Evolutionary conservation across 768 basidiomycete genomes (phyloP).

Genomic region (Mycena leptocephala): DNA sequence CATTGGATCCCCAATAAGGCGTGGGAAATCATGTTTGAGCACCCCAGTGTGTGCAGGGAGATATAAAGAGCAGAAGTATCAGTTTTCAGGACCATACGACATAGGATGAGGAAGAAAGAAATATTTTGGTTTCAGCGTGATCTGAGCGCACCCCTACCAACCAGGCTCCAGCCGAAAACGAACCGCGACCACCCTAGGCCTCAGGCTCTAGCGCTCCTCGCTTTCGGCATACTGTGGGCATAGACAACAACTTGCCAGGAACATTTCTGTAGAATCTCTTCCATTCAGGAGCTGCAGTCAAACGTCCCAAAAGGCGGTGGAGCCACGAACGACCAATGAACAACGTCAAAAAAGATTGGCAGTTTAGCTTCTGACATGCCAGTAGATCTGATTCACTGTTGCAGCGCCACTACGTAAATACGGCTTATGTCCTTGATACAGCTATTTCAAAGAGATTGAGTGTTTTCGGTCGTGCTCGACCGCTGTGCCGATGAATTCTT

Average conservation of each 20-base stretch:
- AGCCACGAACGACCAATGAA: constrained; percentile 8
- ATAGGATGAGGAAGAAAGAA: too few species aligned
- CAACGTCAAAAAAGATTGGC: constrained; percentile 7
- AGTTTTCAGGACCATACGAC: too few species aligned
- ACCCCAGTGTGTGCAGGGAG: too few species aligned
- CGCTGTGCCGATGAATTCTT: constrained; percentile 21
- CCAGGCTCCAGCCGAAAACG: constrained; percentile 2
- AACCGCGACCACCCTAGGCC: background rate
- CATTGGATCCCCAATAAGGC: too few species aligned
- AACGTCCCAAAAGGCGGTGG: constrained; percentile 13
- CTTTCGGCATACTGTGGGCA: background rate
- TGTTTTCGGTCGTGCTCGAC: constrained; percentile 21
- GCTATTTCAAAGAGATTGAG: constrained; percentile 14
- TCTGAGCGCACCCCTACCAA: too few species aligned
- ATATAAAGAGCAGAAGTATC: too few species aligned
- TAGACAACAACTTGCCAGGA: constrained; percentile 16
- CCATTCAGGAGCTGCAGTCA: constrained; percentile 24
- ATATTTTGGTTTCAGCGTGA: too few species aligned
- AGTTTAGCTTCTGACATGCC: constrained; percentile 20
- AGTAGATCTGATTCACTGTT: constrained; percentile 18
- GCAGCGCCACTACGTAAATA: constrained; percentile 17
- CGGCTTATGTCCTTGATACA: constrained; percentile 20
- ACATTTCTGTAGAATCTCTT: constrained; percentile 16
- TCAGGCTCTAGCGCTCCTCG: constrained; percentile 5
- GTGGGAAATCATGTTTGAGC: too few species aligned